Conservation (phyloP, 768 basidiomycete genomes). For the Kwoniella bestiolae region DNA sequence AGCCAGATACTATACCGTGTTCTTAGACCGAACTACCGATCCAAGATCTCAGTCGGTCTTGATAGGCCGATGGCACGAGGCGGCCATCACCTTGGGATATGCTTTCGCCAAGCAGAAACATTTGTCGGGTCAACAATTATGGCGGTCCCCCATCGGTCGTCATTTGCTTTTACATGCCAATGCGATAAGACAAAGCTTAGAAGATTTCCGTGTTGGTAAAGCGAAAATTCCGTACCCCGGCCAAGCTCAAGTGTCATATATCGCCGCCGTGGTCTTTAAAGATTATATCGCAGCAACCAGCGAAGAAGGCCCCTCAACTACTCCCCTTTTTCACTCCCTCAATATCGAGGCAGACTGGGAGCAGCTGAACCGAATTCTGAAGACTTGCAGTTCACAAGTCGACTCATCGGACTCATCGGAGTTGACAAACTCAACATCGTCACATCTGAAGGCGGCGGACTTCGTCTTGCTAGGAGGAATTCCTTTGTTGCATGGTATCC, state of each 20-base stretch:
- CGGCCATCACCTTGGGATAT: not conserved
- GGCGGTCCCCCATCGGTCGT: not conserved
- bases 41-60: not conserved
- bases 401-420: not conserved
- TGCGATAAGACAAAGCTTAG: not conserved
- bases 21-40: not conserved
- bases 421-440: too few relatives aligned
- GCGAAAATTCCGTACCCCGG: not conserved
- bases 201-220: not conserved
- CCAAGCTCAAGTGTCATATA: not conserved
- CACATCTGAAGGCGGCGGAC: not conserved
- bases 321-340: not conserved
- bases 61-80: not conserved
- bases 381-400: not conserved
- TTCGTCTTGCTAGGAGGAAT: not conserved
- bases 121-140: not conserved
- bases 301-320: not conserved
- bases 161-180: constrained; percentile 7
- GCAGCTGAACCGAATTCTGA: not conserved
- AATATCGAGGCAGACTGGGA: constrained; percentile 1
- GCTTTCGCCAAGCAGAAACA: not conserved
- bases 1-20: not conserved
- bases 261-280: not conserved
- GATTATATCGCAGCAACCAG: not conserved
- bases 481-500: constrained; percentile 1